These are phyloP conservation scores for Stentor coeruleus DNA, from an alignment of 73 alveolate species.

Conservation along the genomic window DNA sequence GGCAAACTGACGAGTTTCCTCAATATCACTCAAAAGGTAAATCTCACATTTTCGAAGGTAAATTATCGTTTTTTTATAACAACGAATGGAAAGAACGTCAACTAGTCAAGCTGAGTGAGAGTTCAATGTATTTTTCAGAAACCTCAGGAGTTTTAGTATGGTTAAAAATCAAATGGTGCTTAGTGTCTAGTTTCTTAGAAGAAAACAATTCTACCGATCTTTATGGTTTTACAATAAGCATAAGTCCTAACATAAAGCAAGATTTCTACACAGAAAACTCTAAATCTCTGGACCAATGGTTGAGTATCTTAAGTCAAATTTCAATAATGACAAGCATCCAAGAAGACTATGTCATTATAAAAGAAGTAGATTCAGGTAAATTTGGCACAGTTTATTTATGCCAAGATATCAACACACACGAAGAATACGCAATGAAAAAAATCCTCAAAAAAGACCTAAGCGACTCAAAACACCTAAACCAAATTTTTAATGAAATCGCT, in stretches of 20 bases:
- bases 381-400: background rate
- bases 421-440: conserved; percentile 31
- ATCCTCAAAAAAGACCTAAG: conserved; percentile 7
- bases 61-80: too few species aligned
- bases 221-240: background rate
- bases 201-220: background rate
- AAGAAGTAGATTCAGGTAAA: conserved; percentile 26
- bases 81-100: background rate
- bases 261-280: background rate
- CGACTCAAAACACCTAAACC: background rate
- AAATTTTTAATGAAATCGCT: conserved; percentile 52
- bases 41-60: too few species aligned
- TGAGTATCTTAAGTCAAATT: background rate
- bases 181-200: background rate
- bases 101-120: background rate
- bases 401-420: conserved; percentile 21
- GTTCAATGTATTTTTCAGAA: background rate
- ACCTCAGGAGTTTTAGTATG: background rate
- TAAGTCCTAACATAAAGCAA: background rate
- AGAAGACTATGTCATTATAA: background rate
- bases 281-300: background rate
- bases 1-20: too few species aligned
- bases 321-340: background rate
- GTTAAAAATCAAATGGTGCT: too few species aligned
- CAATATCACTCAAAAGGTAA: too few species aligned